Base-by-base conservation (phyloP, 257 asterid genomes). In the Osmanthus fragrans region DNA sequence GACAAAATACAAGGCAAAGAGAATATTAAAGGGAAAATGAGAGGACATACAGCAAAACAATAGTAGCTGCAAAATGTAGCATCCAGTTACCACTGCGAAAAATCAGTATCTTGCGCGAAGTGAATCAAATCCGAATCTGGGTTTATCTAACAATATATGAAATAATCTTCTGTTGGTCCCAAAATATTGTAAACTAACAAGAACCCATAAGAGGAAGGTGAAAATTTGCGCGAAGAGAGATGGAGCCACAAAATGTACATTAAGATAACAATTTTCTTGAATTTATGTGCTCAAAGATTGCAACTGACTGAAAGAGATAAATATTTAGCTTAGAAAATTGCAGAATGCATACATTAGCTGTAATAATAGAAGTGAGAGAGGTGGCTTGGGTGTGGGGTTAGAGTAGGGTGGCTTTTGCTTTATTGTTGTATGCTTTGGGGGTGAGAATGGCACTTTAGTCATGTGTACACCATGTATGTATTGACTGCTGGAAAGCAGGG, bases 371-470 rank as follows among this genome's bases (percentile, higher is more conserved):
- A 73, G 68, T 77, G 75, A 54, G 79, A 75, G 58, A 78, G 81
- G 30, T 70, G 79, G 40, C 49, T 70, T 66, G 3, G 65, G 65
- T 32, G 2, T 2, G 51, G 72, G 21, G 32, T 32, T 58, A 4
- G 30, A 4, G 70, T 12, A 39, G 70, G 72, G 70, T 73, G 74
- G 86, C 86, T 77, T 79, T 82, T 72, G 66, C 45, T 40, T 72
- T 76, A 58, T 60, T 13, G 69, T 63, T 74, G 13, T 80, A 27
- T 27, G 69, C 69, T 54, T 67, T 81, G 72, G 81, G 82, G 82
- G 68, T 33, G 68, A 23, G 66, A 73, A 75, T 73, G 83, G 47
- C 81, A 82, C 87, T 86, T 88, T 86, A 82, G 84, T 86, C 92
- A 86, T 88, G 90, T 80, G 87, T 80, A 63, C 82, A 84, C 85